phyloP scores from a whole-genome alignment of 2,329 filamentous ascomycete species.

The Claviceps citrina region DNA sequence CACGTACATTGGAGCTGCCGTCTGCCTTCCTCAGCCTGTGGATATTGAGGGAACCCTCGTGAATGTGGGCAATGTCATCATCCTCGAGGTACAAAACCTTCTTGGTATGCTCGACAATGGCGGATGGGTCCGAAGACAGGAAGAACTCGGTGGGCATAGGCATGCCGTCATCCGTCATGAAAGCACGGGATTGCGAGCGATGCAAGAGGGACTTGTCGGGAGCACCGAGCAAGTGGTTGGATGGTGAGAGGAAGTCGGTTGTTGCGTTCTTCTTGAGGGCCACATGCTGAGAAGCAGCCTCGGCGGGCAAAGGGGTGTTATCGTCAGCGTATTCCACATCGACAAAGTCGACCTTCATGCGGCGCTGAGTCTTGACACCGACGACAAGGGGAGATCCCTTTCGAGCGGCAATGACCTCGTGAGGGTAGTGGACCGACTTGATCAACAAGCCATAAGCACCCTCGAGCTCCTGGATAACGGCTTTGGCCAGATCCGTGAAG shows the following conservation, averaged over 20 bases:
- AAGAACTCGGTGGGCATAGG: constrained; percentile 99
- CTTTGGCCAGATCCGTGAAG: constrained; percentile 93
- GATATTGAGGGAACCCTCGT: constrained; percentile 97
- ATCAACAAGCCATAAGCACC: constrained; percentile 93
- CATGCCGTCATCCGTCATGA: constrained; percentile 95
- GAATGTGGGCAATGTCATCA: constrained; percentile 98
- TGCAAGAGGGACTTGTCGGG: constrained; percentile 96
- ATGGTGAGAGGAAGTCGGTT: constrained; percentile 50
- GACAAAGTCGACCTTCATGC: constrained; percentile 99
- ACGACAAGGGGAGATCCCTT: constrained; percentile 97
- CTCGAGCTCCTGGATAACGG: constrained; percentile 95
- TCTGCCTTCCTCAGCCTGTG: constrained; percentile 95
- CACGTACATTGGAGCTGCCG: constrained; percentile 89
- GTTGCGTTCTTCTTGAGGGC: constrained; percentile 78
- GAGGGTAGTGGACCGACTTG: constrained; percentile 97
- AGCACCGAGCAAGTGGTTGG: constrained; percentile 54
- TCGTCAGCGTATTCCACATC: constrained; percentile 95
- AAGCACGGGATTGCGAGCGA: constrained; percentile 94
- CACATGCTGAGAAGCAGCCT: constrained; percentile 89
- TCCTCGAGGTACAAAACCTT: constrained; percentile 99
- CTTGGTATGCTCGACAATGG: constrained; percentile 99
- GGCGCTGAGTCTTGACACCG: constrained; percentile 89
- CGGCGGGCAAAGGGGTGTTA: constrained; percentile 66
- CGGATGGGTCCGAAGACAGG: constrained; percentile 93
- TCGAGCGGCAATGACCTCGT: constrained; percentile 92